A percentile compares a stretch with the other conserved stretches of the same genome.
These are phyloP conservation scores for Hygrophila difformis DNA, from an alignment of 257 asterid genomes.

Conservation along the genomic window DNA sequence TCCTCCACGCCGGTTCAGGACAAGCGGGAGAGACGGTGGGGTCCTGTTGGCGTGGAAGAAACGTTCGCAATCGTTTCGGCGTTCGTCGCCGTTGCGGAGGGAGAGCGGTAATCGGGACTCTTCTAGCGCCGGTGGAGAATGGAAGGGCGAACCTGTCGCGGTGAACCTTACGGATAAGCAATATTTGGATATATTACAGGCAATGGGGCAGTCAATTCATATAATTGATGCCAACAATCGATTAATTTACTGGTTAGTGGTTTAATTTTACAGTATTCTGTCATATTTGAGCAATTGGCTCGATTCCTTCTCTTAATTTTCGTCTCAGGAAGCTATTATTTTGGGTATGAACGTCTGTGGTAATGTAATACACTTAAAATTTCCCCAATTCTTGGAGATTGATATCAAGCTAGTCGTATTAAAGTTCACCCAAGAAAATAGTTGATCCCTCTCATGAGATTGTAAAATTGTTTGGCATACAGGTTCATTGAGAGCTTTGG, in stretches of 20 bases:
- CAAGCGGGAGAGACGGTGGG: constrained; percentile 34
- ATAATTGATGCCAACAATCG: constrained; percentile 58
- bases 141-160: constrained; percentile 32
- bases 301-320: background rate
- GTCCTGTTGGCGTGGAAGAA: constrained; percentile 40
- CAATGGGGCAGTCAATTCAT: constrained; percentile 92
- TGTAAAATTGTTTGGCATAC: background rate
- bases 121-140: constrained; percentile 20
- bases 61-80: constrained; percentile 59
- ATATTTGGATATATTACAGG: constrained; percentile 80
- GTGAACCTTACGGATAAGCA: constrained; percentile 69
- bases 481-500: constrained; percentile 3
- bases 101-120: constrained; percentile 39
- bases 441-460: background rate
- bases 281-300: constrained; percentile 14
- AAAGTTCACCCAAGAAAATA: background rate
- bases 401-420: constrained; percentile 2
- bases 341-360: constrained; percentile 1
- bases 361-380: constrained; percentile 1
- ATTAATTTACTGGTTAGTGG: constrained; percentile 75
- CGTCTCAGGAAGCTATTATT: background rate
- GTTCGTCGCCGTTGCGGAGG: constrained; percentile 79
- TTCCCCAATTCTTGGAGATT: constrained; percentile 9
- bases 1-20: constrained; percentile 53
- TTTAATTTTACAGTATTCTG: constrained; percentile 16